These are phyloP conservation scores for Rhodamnia argentea DNA, from an alignment of 345 rosid species.

Conservation along the genomic window DNA sequence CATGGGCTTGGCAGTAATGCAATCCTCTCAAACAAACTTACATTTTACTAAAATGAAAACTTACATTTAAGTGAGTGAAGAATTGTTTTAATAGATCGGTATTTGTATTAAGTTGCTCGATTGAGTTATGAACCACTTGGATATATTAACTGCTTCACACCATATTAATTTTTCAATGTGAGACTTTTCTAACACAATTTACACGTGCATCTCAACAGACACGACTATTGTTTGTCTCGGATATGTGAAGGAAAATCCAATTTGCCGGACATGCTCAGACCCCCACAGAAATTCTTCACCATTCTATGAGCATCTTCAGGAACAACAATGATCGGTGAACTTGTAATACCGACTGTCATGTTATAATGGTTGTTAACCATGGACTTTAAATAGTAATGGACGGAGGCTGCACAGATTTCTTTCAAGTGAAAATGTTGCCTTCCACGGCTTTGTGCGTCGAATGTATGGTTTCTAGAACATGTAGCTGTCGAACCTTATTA, in stretches of 20 bases:
- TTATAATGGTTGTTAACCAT: neutral
- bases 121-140: no score
- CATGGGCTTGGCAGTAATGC: no score
- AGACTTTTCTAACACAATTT: no score
- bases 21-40: no score
- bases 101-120: no score
- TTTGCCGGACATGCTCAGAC: conserved; percentile 40
- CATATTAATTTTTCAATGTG: no score
- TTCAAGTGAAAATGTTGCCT: conserved; percentile 10
- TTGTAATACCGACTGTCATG: neutral
- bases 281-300: conserved; percentile 42
- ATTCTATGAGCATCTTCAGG: conserved; percentile 44
- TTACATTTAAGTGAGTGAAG: no score
- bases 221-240: conserved; percentile 33
- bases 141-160: no score
- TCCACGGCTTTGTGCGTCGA: conserved; percentile 13
- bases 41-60: neutral
- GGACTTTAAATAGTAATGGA: neutral
- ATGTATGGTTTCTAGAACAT: no score
- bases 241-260: conserved; percentile 34
- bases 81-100: no score
- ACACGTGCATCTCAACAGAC: no score
- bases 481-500: no score
- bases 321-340: conserved; percentile 10
- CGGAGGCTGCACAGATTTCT: neutral